Conservation (phyloP, 1,139 yeast genomes). For the Yarrowia galli region DNA sequence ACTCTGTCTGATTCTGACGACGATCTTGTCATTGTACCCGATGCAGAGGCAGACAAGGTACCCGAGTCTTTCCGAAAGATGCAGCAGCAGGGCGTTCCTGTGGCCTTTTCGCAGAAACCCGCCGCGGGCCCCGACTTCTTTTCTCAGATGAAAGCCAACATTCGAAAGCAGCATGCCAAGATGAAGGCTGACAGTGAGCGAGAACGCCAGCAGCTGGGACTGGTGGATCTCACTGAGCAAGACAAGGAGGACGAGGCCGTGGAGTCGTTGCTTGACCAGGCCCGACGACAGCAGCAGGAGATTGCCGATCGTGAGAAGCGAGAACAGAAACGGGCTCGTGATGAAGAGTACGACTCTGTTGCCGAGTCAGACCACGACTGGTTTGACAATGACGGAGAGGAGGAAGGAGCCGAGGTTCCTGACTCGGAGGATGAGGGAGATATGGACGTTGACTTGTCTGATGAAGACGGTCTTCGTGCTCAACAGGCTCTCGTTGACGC, state of each 20-base stretch:
- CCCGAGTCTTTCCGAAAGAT: constrained; percentile 24
- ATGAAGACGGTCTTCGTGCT: constrained; percentile 43
- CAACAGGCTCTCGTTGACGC: constrained; percentile 46
- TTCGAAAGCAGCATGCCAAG: constrained; percentile 22
- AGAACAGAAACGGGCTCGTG: constrained; percentile 54
- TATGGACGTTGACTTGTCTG: constrained; percentile 40
- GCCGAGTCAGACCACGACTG: constrained; percentile 42
- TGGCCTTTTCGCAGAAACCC: constrained; percentile 3
- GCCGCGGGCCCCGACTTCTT: constrained; percentile 4
- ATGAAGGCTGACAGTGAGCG: constrained; percentile 12
- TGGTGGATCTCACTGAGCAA: constrained; percentile 44
- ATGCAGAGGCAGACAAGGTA: constrained; percentile 28
- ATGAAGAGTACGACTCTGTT: constrained; percentile 45
- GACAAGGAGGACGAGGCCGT: constrained; percentile 51
- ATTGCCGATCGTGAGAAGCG: constrained; percentile 51
- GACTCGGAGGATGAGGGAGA: constrained; percentile 47
- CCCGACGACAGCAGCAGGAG: constrained; percentile 51
- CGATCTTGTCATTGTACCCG: constrained; percentile 20
- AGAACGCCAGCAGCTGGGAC: constrained; percentile 16
- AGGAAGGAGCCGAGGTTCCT: constrained; percentile 41
- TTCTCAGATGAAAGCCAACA: constrained; percentile 9
- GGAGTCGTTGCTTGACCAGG: constrained; percentile 66
- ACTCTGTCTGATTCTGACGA: constrained; percentile 25
- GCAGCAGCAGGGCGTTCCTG: constrained; percentile 30
- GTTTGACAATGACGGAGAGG: constrained; percentile 45